phyloP scores from a whole-genome alignment of 208 protist genomes.

The Leishmania braziliensis region DNA sequence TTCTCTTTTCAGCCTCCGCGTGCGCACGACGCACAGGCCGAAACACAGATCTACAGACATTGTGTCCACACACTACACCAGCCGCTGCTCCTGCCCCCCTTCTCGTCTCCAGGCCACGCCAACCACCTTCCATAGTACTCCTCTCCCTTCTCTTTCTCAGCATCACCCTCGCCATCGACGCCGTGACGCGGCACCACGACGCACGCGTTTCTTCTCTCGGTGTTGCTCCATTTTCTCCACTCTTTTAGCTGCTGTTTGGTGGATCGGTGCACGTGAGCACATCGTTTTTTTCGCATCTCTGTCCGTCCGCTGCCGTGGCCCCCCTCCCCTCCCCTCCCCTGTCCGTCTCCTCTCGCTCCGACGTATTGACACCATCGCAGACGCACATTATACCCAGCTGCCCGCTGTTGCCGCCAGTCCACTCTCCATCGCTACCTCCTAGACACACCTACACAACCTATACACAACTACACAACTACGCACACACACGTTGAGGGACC shows the following conservation, averaged over 20 bases:
- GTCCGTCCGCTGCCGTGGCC: neutral
- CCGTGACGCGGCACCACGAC: no score
- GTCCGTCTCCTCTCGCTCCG: neutral
- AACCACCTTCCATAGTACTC: neutral
- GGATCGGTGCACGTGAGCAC: neutral
- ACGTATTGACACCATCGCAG: neutral
- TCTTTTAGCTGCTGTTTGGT: neutral
- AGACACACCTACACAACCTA: neutral
- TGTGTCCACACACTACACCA: no score
- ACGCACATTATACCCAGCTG: no score
- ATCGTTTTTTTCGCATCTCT: neutral
- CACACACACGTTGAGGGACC: neutral
- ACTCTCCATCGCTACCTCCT: neutral
- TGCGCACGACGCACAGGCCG: no score
- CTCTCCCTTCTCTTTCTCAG: neutral
- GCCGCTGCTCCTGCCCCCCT: no score
- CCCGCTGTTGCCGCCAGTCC: neutral
- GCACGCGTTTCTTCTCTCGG: neutral
- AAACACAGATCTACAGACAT: no score
- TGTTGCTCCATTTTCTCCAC: no score
- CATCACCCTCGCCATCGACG: neutral
- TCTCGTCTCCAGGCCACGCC: no score
- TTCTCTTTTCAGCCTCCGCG: no score
- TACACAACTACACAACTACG: neutral
- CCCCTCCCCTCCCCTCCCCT: neutral